phyloP scores from a whole-genome alignment of 805 yeast species.

The Wickerhamiella musiphila region DNA sequence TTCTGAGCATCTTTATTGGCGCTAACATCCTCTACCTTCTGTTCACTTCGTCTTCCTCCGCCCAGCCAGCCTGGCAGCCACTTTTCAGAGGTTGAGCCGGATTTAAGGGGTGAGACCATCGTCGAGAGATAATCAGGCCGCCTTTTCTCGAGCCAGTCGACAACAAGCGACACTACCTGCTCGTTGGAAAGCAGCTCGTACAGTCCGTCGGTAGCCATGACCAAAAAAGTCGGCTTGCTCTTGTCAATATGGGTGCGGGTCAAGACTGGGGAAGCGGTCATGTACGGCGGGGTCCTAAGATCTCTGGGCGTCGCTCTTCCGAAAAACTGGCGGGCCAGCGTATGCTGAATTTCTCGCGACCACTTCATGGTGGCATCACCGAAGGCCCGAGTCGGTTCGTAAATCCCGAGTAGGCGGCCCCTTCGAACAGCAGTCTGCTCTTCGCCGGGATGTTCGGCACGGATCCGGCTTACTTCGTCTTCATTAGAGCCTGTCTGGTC shows the following conservation, averaged over 20 bases:
- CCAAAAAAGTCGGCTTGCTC: conserved; percentile 63
- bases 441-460: conserved; percentile 82
- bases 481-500: conserved; percentile 93
- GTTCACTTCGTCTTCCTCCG: conserved; percentile 11
- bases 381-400: conserved; percentile 92
- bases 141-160: conserved; percentile 76
- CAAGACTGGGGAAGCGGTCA: conserved; percentile 88
- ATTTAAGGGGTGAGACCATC: conserved; percentile 8
- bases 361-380: conserved; percentile 93
- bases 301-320: conserved; percentile 55
- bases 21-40: conserved; percentile 20
- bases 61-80: conserved; percentile 10
- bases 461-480: conserved; percentile 67
- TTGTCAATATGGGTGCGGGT: conserved; percentile 65
- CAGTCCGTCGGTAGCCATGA: conserved; percentile 86
- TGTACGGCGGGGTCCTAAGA: conserved; percentile 84
- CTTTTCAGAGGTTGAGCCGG: conserved; percentile 4
- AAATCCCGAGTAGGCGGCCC: conserved; percentile 81
- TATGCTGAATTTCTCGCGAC: conserved; percentile 55
- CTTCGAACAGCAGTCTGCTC: conserved; percentile 51
- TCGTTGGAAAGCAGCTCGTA: conserved; percentile 84
- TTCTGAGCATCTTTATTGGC: conserved; percentile 39
- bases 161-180: conserved; percentile 82
- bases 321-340: conserved; percentile 57
- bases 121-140: conserved; percentile 23